These are phyloP conservation scores for Marasmius fiardii DNA, from an alignment of 1,284 basidiomycete species.

Conservation along the genomic window DNA sequence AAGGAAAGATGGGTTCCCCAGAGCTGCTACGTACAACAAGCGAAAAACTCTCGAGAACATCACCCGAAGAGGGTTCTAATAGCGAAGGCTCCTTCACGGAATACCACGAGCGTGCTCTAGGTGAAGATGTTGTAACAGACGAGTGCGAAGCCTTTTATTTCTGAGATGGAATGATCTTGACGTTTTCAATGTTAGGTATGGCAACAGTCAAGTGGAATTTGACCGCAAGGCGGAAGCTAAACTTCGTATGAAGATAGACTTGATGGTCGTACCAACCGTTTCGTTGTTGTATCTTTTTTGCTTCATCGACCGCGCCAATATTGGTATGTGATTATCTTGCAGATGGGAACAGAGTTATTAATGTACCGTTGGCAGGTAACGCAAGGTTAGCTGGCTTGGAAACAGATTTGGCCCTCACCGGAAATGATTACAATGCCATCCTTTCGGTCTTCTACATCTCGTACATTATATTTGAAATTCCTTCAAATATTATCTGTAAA, in stretches of 20 bases:
- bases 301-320: not conserved
- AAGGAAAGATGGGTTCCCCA: too few species aligned
- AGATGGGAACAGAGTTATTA: not conserved
- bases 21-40: too few species aligned
- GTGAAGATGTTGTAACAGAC: too few species aligned
- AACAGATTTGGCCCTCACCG: slow-evolving; percentile 9
- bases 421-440: slow-evolving; percentile 11
- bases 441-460: slow-evolving; percentile 6
- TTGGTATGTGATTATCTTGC: not conserved
- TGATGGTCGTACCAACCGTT: not conserved
- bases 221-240: not conserved
- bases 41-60: too few species aligned
- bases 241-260: not conserved
- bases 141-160: too few species aligned
- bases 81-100: too few species aligned
- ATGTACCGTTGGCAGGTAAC: too few species aligned
- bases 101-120: too few species aligned
- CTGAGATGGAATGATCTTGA: too few species aligned
- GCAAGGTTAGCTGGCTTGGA: slow-evolving; percentile 7
- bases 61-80: too few species aligned
- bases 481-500: not conserved
- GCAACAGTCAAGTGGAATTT: not conserved
- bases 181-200: too few species aligned
- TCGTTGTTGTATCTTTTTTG: not conserved
- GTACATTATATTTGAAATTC: not conserved